Conservation (phyloP, 495 filamentous ascomycete species). For the Pseudoneurospora amorphoporcata region DNA sequence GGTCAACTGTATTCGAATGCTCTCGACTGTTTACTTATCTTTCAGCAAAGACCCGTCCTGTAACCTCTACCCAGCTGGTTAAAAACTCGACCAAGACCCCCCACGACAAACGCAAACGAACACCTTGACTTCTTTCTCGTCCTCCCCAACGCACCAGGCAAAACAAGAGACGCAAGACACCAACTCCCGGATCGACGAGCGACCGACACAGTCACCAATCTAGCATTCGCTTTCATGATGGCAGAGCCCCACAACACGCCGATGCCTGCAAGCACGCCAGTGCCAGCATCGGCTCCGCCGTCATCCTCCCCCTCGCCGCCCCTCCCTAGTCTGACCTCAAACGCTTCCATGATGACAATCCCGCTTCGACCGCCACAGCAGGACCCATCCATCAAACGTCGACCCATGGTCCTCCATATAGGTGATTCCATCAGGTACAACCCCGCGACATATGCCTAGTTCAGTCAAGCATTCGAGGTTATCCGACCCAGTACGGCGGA, state of each 20-base stretch:
- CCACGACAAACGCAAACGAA: not conserved
- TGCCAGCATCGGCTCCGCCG: slow-evolving; percentile 32
- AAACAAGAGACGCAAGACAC: not conserved
- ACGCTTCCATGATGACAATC: slow-evolving; percentile 11
- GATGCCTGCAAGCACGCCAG: slow-evolving; percentile 32
- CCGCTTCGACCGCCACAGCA: slow-evolving; percentile 2
- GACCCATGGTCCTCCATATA: slow-evolving; percentile 50
- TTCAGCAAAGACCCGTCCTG: not conserved
- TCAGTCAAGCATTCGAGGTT: slow-evolving; percentile 48
- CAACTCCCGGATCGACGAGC: not conserved
- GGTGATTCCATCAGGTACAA: slow-evolving; percentile 63
- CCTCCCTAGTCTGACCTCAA: slow-evolving; percentile 13
- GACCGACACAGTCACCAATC: not conserved
- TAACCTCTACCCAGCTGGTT: not conserved
- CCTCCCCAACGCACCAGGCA: not conserved
- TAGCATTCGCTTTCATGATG: slow-evolving; percentile 13
- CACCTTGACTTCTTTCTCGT: not conserved
- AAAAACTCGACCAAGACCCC: not conserved
- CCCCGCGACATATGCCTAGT: slow-evolving; percentile 43
- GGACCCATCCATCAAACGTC: slow-evolving; percentile 8
- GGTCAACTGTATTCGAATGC: not conserved
- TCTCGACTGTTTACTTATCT: not conserved
- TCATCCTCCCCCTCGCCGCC: slow-evolving; percentile 31
- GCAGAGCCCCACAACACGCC: slow-evolving; percentile 41
- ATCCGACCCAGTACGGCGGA: slow-evolving; percentile 42